A percentile compares a stretch with the other conserved stretches of the same genome.
These are phyloP conservation scores for Kwoniella bestiolae DNA, from an alignment of 768 basidiomycete species.

Conservation along the genomic window DNA sequence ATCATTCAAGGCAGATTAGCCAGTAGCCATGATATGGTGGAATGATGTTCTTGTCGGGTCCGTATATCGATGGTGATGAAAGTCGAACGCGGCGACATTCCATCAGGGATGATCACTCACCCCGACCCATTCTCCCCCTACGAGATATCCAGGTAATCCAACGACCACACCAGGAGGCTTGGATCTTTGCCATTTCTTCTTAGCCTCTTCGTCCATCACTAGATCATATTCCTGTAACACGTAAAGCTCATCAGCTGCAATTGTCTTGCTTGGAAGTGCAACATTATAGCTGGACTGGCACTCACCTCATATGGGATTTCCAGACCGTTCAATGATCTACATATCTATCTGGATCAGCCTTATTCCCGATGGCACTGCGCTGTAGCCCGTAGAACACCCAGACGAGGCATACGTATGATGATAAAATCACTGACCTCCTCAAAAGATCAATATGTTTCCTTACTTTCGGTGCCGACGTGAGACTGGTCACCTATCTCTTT, in stretches of 20 bases:
- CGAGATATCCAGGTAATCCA: conserved; percentile 51
- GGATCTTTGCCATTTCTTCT: conserved; percentile 50
- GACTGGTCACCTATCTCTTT: conserved; percentile 37
- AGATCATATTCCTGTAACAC: conserved; percentile 39
- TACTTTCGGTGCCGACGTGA: conserved; percentile 50
- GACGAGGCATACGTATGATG: not conserved
- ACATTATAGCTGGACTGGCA: not conserved
- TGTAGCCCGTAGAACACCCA: not conserved
- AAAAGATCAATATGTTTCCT: conserved; percentile 47
- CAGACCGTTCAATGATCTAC: conserved; percentile 43
- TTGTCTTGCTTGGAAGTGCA: not conserved
- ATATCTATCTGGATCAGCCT: too few relatives aligned
- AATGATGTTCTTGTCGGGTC: too few relatives aligned
- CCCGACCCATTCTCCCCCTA: conserved; percentile 54
- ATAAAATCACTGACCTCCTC: conserved; percentile 32
- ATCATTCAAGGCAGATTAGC: too few relatives aligned
- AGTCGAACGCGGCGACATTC: too few relatives aligned
- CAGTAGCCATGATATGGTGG: too few relatives aligned
- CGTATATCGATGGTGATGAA: too few relatives aligned
- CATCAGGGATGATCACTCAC: conserved; percentile 43
- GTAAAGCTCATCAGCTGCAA: not conserved
- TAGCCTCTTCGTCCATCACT: conserved; percentile 48
- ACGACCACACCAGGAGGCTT: conserved; percentile 46
- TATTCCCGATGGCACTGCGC: not conserved
- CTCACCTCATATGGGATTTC: conserved; percentile 51